Evolutionary conservation across 306 rosid genomes (phyloP), one percentile per base, ranked within the genome.

Genomic region (Aeschynomene evenia): DNA sequence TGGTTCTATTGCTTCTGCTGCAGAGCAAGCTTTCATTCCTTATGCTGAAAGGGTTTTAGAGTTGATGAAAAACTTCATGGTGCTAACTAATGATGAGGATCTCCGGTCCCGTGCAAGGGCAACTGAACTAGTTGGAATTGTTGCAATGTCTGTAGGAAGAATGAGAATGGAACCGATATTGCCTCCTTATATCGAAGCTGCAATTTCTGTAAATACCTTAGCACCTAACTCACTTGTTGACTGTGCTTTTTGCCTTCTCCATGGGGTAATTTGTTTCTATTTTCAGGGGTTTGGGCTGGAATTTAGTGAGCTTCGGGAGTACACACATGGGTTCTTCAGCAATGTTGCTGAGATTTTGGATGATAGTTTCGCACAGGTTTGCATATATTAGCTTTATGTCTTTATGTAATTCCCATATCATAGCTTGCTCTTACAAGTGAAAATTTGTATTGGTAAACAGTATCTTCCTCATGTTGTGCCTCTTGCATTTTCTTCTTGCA

Each of bases 251-350:
- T 42, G 21, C 43, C 33, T 42, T 59, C 55, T 20, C 51, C 55
- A 53, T 74, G 72, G 70, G 63, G 15, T 66, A 40, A 55, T 56
- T 46, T 49, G 61, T 50, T 66, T 77, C 56, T 75, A 59, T 74
- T 68, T 69, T 71, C 72, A 95, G 99, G 99, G 99, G 63, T 95
- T 91, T 81, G 85, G 90, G 55, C 79, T 95, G 73, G 99, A 91
- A 66, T 95, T 66, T 51, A 95, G 99, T 73, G 97, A 95, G 79
- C 92, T 95, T 66, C 89, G 99, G 48, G 99, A 95, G 91, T 95
- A 91, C 81, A 91, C 95, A 31, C 97, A 95, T 73, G 99, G 99
- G 50, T 95, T 91, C 84, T 95, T 95, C 85, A 89, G 99, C 83
- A 95, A 95, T 67, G 84, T 91, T 65, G 91, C 93, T 39, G 97